Percentiles rank a stretch among this genome's conserved stretches.
Evolutionary conservation across 345 rosid genomes (phyloP).

Genomic region (Citrus mangshanensis): DNA sequence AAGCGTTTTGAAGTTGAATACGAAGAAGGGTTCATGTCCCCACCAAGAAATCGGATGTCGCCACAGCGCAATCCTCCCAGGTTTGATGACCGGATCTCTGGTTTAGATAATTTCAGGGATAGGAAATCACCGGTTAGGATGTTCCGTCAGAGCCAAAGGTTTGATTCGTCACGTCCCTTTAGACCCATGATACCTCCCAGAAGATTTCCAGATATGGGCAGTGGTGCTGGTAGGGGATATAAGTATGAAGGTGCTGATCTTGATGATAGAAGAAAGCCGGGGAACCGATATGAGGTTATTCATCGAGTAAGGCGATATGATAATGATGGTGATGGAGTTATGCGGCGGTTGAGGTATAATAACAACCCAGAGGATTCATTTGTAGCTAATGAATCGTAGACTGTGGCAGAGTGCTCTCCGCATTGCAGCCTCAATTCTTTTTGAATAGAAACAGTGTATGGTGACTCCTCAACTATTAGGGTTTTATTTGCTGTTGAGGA

Average conservation of each 20-base stretch:
- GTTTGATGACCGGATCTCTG: constrained; percentile 37
- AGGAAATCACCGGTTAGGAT: constrained; percentile 37
- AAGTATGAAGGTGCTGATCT: constrained; percentile 32
- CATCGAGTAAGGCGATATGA: constrained; percentile 27
- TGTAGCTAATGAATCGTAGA: constrained; percentile 16
- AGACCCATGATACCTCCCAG: constrained; percentile 26
- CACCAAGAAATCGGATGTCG: constrained; percentile 29
- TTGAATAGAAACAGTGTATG: not conserved
- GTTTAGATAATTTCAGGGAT: constrained; percentile 28
- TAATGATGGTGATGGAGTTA: constrained; percentile 8
- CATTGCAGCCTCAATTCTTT: not conserved
- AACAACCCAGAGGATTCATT: constrained; percentile 21
- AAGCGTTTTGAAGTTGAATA: constrained; percentile 34
- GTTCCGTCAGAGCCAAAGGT: constrained; percentile 33
- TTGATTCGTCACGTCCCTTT: constrained; percentile 25
- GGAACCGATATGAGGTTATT: constrained; percentile 29
- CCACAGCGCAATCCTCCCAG: constrained; percentile 24
- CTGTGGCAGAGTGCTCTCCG: not conserved
- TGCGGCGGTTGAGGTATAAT: constrained; percentile 15
- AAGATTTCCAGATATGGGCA: constrained; percentile 24
- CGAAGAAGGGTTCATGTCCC: constrained; percentile 39
- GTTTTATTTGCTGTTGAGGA: not conserved
- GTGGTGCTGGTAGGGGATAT: constrained; percentile 20
- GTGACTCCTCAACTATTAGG: not conserved
- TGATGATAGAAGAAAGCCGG: constrained; percentile 29